phyloP scores from a whole-genome alignment of 75 land plant species.

The Pseudotsuga menziesii region DNA sequence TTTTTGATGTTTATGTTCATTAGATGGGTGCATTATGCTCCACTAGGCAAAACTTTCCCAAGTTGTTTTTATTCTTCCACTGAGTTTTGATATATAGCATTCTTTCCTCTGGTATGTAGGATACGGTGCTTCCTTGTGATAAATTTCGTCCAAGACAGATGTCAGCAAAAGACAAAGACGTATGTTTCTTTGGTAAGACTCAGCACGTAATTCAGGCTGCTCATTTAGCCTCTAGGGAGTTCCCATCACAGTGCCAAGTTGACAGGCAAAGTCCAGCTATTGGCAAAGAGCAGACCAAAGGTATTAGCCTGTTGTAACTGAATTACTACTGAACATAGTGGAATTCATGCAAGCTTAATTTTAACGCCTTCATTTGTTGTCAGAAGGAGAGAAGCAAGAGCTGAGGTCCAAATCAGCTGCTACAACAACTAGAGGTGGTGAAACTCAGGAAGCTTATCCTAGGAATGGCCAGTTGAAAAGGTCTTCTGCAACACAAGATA shows the following conservation, averaged over 20 bases:
- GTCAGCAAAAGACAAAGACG: constrained; percentile 54
- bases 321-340: background rate
- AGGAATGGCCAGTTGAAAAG: background rate
- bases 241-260: constrained; percentile 30
- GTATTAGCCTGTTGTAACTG: background rate
- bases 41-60: background rate
- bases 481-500: background rate
- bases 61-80: background rate
- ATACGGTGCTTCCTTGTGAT: constrained; percentile 45
- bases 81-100: background rate
- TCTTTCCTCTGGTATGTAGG: constrained; percentile 25
- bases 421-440: background rate
- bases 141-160: constrained; percentile 58
- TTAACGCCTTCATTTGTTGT: background rate
- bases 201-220: constrained; percentile 66
- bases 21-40: background rate
- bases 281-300: background rate
- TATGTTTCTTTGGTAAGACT: constrained; percentile 47
- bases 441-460: background rate
- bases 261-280: constrained; percentile 16
- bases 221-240: constrained; percentile 26
- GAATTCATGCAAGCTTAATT: background rate
- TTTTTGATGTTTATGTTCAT: background rate
- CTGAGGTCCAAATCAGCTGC: background rate
- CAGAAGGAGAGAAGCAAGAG: background rate